Conservation (phyloP, 2,329 filamentous ascomycete species). For the Escovopsis sp. region DNA sequence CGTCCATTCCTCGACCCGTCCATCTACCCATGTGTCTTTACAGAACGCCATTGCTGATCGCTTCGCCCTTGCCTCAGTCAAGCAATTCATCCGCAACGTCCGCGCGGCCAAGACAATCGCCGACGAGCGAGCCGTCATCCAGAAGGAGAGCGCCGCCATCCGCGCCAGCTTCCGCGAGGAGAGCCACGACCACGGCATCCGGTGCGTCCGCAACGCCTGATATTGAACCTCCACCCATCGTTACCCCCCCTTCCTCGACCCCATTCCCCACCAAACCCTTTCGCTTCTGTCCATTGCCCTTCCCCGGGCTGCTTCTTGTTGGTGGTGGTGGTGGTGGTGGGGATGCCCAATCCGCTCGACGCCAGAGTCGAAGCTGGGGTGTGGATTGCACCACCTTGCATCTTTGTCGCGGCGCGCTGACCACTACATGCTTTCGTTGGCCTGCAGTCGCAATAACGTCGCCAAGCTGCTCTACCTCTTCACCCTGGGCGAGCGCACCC, state of each 20-base stretch:
- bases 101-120: conserved; percentile 97
- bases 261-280: no score
- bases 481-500: conserved; percentile 89
- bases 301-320: no score
- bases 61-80: conserved; percentile 50
- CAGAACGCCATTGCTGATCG: conserved; percentile 2
- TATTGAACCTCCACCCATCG: no score
- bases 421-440: conserved; percentile 1
- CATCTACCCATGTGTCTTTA: no score
- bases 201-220: conserved; percentile 38
- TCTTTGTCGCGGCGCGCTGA: background rate
- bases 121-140: conserved; percentile 93
- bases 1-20: no score
- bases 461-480: conserved; percentile 97
- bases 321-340: no score
- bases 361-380: no score
- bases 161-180: conserved; percentile 96
- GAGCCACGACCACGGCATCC: conserved; percentile 76
- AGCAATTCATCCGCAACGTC: conserved; percentile 99
- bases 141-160: conserved; percentile 97
- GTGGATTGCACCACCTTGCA: no score
- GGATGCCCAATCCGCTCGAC: no score
- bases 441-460: conserved; percentile 89
- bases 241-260: no score
- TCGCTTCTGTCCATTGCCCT: no score